These are phyloP conservation scores for Fusarium penzigii DNA, from an alignment of 2,329 filamentous ascomycete genomes.

Conservation along the genomic window DNA sequence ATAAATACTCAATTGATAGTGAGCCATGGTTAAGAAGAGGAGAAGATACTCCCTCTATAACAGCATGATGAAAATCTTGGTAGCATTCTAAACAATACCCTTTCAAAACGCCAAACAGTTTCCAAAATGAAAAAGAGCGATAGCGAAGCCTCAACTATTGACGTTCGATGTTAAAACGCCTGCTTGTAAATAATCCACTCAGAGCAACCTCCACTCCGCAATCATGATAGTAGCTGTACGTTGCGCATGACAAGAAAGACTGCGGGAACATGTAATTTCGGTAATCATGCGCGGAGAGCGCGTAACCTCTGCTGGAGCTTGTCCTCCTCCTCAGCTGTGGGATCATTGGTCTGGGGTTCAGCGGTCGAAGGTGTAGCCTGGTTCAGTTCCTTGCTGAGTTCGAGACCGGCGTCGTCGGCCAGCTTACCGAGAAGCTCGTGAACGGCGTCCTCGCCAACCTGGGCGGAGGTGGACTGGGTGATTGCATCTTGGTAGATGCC, in stretches of 20 bases:
- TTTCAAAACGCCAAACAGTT: conserved; percentile 26
- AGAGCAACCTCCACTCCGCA: not conserved
- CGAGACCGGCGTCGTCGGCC: conserved; percentile 84
- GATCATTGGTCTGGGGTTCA: conserved; percentile 63
- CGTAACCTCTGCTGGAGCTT: conserved; percentile 64
- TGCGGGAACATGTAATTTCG: not conserved
- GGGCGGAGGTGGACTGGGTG: conserved; percentile 69
- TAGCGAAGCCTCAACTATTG: not conserved
- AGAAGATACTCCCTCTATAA: conserved; percentile 1
- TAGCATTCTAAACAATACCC: conserved; percentile 12
- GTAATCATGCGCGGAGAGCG: conserved; percentile 50
- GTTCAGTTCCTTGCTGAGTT: conserved; percentile 74
- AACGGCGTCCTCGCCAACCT: conserved; percentile 80
- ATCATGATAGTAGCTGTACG: not conserved
- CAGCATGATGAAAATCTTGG: not conserved
- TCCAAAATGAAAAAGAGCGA: conserved; percentile 14
- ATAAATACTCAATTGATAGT: not conserved
- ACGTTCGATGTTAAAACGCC: not conserved
- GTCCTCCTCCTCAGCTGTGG: conserved; percentile 78
- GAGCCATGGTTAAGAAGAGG: not conserved
- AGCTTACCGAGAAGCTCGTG: conserved; percentile 83
- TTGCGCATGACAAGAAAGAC: not conserved
- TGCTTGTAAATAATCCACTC: not conserved
- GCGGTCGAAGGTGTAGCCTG: conserved; percentile 55
- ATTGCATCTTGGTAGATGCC: conserved; percentile 87